These are phyloP conservation scores for Coemansia sp. DNA, from an alignment of 192 early-diverging fungal species.

Conservation along the genomic window DNA sequence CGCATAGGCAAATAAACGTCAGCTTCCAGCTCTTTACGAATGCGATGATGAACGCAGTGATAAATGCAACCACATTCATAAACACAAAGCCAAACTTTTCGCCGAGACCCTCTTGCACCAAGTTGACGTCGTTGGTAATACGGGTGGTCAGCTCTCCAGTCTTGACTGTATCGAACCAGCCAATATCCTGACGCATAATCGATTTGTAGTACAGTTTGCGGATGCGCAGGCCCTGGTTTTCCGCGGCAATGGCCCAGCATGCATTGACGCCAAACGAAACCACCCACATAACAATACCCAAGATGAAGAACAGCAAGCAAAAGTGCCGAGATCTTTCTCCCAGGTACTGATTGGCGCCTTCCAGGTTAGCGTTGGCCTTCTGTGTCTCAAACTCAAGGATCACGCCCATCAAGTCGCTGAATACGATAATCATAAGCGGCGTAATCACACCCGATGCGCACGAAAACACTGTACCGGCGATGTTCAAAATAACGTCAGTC, in stretches of 20 bases:
- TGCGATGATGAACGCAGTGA: slow-evolving; percentile 74
- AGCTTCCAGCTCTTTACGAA: slow-evolving; percentile 79
- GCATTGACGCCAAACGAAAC: slow-evolving; percentile 32
- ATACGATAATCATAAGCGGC: slow-evolving; percentile 54
- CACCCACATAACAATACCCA: slow-evolving; percentile 40
- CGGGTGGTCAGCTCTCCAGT: slow-evolving; percentile 82
- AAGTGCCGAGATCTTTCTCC: slow-evolving; percentile 31
- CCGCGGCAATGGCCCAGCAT: slow-evolving; percentile 50
- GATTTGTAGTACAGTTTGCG: slow-evolving; percentile 73
- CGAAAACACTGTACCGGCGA: slow-evolving; percentile 48
- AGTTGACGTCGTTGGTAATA: slow-evolving; percentile 77
- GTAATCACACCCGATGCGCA: slow-evolving; percentile 38
- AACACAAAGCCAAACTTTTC: slow-evolving; percentile 79
- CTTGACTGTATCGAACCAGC: slow-evolving; percentile 79
- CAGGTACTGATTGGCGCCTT: slow-evolving; percentile 16
- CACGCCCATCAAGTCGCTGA: slow-evolving; percentile 29
- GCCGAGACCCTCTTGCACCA: slow-evolving; percentile 84
- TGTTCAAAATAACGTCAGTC: slow-evolving; percentile 58
- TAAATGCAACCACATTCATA: slow-evolving; percentile 64
- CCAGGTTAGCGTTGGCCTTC: neutral
- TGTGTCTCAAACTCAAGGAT: slow-evolving; percentile 23
- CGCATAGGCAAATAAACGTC: slow-evolving; percentile 75
- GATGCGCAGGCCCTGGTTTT: slow-evolving; percentile 71
- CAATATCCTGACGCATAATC: slow-evolving; percentile 86
- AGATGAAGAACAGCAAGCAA: slow-evolving; percentile 42